Conservation (phyloP, 345 rosid genomes). For the Durio zibethinus region DNA sequence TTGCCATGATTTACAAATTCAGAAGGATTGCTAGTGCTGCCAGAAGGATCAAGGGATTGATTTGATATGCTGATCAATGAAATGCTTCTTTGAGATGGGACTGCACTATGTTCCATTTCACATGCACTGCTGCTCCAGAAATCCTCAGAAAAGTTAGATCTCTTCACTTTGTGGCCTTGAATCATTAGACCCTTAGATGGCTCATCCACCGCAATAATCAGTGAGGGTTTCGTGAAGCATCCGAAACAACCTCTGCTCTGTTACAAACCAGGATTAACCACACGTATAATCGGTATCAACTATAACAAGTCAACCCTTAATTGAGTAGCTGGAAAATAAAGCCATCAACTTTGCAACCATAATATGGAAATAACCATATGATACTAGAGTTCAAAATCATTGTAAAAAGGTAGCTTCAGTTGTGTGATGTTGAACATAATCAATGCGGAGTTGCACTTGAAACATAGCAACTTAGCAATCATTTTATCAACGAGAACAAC, state of each 20-base stretch:
- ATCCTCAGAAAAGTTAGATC: conserved; percentile 39
- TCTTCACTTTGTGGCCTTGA: conserved; percentile 25
- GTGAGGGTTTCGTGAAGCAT: conserved; percentile 55
- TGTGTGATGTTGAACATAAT: not conserved
- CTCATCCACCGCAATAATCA: conserved; percentile 43
- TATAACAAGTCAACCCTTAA: not conserved
- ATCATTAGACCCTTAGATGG: conserved; percentile 48
- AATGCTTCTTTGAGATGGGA: conserved; percentile 54
- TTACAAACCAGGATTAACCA: conserved; percentile 54
- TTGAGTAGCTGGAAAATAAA: not conserved
- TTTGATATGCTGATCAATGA: conserved; percentile 46
- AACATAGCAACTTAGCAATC: not conserved
- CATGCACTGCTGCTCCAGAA: conserved; percentile 57
- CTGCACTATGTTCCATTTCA: conserved; percentile 52
- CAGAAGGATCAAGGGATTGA: conserved; percentile 36
- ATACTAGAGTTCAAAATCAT: not conserved
- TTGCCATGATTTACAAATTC: conserved; percentile 78
- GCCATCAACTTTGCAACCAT: not conserved
- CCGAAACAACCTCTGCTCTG: conserved; percentile 98
- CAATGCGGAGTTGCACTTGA: not conserved
- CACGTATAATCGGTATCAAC: conserved; percentile 30
- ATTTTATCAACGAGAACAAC: not conserved
- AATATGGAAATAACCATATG: not conserved
- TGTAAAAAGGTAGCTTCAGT: not conserved
- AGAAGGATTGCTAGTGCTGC: not conserved